Evolutionary conservation across 2,329 filamentous ascomycete genomes (phyloP).

Genomic region (Talaromyces sp.): DNA sequence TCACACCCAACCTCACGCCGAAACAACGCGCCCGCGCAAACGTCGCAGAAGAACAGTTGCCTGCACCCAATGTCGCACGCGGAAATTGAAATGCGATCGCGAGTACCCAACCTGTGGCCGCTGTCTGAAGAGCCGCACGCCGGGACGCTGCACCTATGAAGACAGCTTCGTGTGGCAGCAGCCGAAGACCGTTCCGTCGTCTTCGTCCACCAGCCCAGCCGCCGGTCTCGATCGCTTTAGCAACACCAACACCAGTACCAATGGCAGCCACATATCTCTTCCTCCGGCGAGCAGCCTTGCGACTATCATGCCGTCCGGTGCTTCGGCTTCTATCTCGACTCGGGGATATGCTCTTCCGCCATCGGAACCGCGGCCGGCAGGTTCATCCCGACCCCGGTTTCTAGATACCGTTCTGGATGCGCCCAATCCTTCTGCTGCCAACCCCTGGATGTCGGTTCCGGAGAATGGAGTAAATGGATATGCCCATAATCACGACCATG

Average conservation of each 20-base stretch:
- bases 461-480: background rate
- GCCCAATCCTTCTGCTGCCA: conserved; percentile 3
- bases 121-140: conserved; percentile 32
- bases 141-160: conserved; percentile 34
- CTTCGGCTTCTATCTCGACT: background rate
- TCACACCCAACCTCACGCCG: background rate
- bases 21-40: conserved; percentile 25
- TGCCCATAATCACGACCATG: conserved; percentile 2
- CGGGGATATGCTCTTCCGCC: background rate
- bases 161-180: conserved; percentile 36
- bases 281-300: conserved; percentile 6
- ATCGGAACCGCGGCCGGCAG: background rate
- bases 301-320: background rate
- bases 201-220: conserved; percentile 3
- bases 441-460: background rate
- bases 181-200: conserved; percentile 26
- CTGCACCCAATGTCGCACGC: conserved; percentile 35
- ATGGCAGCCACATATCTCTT: conserved; percentile 2
- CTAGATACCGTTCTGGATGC: conserved; percentile 11
- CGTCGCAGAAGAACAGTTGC: conserved; percentile 35
- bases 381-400: conserved; percentile 5
- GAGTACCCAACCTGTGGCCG: conserved; percentile 35
- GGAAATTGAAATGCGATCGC: conserved; percentile 39
- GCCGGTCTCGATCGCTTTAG: conserved; percentile 16
- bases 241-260: background rate